Evolutionary conservation across 116 monocot species (phyloP).

Genomic region (Cymodocea nodosa): DNA sequence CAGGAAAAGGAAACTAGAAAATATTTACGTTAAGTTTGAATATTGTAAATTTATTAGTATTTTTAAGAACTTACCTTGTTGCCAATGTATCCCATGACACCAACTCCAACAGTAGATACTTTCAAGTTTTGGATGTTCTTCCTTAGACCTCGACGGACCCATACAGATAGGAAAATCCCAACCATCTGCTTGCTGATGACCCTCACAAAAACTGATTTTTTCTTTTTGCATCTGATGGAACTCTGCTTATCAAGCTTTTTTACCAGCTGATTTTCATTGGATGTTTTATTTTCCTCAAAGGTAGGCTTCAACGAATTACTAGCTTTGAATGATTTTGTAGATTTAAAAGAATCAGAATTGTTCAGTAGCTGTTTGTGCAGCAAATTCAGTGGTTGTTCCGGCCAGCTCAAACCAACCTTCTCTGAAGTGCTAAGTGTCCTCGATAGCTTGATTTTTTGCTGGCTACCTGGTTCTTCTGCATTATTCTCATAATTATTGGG

Average conservation of each 20-base stretch:
- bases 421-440: constrained; percentile 42
- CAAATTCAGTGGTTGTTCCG: constrained; percentile 44
- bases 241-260: constrained; percentile 15
- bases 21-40: background rate
- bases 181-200: constrained; percentile 84
- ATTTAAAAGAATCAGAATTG: constrained; percentile 16
- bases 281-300: constrained; percentile 10
- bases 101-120: constrained; percentile 54
- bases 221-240: constrained; percentile 22
- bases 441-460: constrained; percentile 16
- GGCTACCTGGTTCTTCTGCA: constrained; percentile 12
- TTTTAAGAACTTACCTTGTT: constrained; percentile 33
- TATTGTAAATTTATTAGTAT: background rate
- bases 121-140: constrained; percentile 48
- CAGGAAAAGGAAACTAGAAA: background rate
- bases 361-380: constrained; percentile 16
- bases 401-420: constrained; percentile 50
- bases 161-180: constrained; percentile 48
- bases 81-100: constrained; percentile 64
- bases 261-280: background rate
- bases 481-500: constrained; percentile 17
- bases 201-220: constrained; percentile 49
- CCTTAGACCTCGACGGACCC: constrained; percentile 35
- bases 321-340: constrained; percentile 28
- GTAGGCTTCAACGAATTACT: constrained; percentile 29